phyloP scores from a whole-genome alignment of 306 rosid genomes.

The Senna siamea region DNA sequence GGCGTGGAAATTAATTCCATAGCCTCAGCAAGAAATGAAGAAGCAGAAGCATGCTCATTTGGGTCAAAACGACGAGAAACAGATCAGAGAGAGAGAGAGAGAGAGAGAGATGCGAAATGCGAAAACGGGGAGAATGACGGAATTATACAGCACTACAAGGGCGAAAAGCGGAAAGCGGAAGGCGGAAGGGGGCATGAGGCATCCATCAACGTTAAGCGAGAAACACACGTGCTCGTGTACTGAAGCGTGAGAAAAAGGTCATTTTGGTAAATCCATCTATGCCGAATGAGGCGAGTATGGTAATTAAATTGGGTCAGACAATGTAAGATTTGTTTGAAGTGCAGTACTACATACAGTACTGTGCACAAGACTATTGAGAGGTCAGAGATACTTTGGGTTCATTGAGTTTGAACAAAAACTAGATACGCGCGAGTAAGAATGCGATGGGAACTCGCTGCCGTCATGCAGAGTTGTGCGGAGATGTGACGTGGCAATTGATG shows the following conservation, averaged over 20 bases:
- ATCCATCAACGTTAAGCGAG: slow-evolving; percentile 36
- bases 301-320: too few relatives aligned
- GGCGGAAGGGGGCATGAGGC: not conserved
- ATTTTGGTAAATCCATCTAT: slow-evolving; percentile 5
- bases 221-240: slow-evolving; percentile 19
- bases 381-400: slow-evolving; percentile 30
- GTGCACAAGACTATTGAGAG: not conserved
- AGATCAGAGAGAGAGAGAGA: slow-evolving; percentile 44
- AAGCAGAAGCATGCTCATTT: not conserved
- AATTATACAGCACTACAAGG: not conserved
- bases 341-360: not conserved
- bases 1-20: slow-evolving; percentile 25
- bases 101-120: slow-evolving; percentile 26
- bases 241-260: slow-evolving; percentile 27
- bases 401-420: not conserved
- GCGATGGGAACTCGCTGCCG: not conserved
- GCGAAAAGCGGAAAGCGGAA: not conserved
- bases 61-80: slow-evolving; percentile 56
- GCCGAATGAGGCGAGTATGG: not conserved
- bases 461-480: not conserved
- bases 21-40: slow-evolving; percentile 45
- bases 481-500: slow-evolving; percentile 1
- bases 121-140: slow-evolving; percentile 24
- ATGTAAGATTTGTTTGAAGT: not conserved
- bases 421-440: not conserved